Evolutionary conservation across 2,329 filamentous ascomycete species (phyloP).

Genomic region (Trichoderma harzianum): DNA sequence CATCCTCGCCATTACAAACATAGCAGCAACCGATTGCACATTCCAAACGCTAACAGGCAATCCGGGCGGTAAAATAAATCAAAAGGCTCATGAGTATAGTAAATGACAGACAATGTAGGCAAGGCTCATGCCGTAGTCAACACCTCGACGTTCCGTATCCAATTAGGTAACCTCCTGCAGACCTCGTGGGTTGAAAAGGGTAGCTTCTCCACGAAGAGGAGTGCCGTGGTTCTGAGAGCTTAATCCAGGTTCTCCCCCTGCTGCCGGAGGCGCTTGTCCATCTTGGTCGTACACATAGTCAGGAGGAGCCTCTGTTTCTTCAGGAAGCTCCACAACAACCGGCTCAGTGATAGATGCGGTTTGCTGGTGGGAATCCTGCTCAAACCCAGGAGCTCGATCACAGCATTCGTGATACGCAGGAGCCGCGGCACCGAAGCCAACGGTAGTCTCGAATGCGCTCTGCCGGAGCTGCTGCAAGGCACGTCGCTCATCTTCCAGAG

Average conservation of each 20-base stretch:
- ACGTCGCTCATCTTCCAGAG: conserved; percentile 11
- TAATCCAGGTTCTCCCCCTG: not conserved
- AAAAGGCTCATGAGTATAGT: not conserved
- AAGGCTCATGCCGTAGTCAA: not conserved
- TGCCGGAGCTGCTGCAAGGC: conserved; percentile 18
- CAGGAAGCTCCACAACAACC: conserved; percentile 8
- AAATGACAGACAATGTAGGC: not conserved
- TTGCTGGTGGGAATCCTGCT: not conserved
- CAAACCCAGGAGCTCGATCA: conserved; percentile 9
- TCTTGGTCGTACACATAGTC: not conserved
- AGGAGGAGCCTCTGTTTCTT: conserved; percentile 3
- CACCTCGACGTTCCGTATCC: not conserved
- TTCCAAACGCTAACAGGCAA: not conserved
- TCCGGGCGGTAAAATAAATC: not conserved
- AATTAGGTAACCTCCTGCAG: not conserved
- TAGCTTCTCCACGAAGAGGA: not conserved
- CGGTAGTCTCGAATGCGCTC: conserved; percentile 15
- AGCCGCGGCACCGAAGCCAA: conserved; percentile 18
- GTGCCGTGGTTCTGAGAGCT: not conserved
- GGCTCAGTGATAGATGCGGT: not conserved
- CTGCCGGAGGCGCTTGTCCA: not conserved
- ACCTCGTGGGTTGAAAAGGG: not conserved
- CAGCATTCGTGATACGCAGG: conserved; percentile 19
- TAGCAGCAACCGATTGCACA: not conserved
- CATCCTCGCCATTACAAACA: not conserved